Evolutionary conservation across 768 basidiomycete species (phyloP).

Genomic region (Mycena chlorophos): DNA sequence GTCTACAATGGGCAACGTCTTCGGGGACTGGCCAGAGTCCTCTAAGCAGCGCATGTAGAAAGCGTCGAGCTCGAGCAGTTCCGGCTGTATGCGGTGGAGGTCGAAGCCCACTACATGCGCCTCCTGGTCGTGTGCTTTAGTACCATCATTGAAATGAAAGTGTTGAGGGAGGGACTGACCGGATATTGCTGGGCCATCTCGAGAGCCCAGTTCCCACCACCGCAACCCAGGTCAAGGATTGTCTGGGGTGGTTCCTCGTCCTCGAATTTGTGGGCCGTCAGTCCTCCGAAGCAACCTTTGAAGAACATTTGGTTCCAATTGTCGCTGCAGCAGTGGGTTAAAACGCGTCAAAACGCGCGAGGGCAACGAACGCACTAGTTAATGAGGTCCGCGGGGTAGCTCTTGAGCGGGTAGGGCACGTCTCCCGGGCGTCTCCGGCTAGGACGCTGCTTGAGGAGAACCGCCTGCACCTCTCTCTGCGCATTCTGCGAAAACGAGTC

Average conservation of each 20-base stretch:
- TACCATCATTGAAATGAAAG: slow-evolving; percentile 7
- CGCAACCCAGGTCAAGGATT: slow-evolving; percentile 72
- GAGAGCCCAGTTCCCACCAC: slow-evolving; percentile 69
- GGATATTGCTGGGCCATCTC: slow-evolving; percentile 68
- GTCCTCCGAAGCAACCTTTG: slow-evolving; percentile 43
- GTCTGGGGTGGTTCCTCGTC: slow-evolving; percentile 41
- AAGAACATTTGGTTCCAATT: slow-evolving; percentile 74
- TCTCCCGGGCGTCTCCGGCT: slow-evolving; percentile 48
- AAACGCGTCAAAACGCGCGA: neutral
- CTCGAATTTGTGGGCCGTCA: slow-evolving; percentile 59
- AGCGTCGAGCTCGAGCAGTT: slow-evolving; percentile 37
- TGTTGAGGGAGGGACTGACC: slow-evolving; percentile 33
- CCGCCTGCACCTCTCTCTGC: slow-evolving; percentile 48
- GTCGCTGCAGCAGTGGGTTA: slow-evolving; percentile 45
- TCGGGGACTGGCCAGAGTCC: slow-evolving; percentile 7
- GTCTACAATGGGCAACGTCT: slow-evolving; percentile 13
- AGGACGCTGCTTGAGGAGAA: slow-evolving; percentile 39
- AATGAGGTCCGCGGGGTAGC: slow-evolving; percentile 47
- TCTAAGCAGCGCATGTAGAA: slow-evolving; percentile 18
- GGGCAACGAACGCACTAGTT: slow-evolving; percentile 48
- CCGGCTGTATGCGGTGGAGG: slow-evolving; percentile 54
- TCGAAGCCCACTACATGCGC: slow-evolving; percentile 64
- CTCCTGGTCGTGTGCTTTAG: slow-evolving; percentile 34
- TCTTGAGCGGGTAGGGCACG: slow-evolving; percentile 53
- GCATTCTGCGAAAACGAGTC: neutral